Base-by-base conservation (phyloP, 805 yeast genomes). In the Monosporozyma servazzii region DNA sequence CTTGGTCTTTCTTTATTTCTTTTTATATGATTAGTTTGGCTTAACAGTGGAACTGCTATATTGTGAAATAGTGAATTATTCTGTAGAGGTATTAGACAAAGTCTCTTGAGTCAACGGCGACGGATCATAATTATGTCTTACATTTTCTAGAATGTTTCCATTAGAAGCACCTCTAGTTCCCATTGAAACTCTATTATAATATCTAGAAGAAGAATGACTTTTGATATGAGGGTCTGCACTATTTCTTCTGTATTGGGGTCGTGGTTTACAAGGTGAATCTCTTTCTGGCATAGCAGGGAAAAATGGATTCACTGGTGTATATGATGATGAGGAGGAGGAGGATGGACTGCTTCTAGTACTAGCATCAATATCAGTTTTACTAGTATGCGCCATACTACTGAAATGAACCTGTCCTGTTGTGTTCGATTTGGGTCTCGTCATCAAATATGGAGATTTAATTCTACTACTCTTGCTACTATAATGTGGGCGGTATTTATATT, bases 201-300 rank as follows among this genome's bases (percentile, higher is more conserved):
- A 21, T 21, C 5, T 21, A 4, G 21, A 10, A 5, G 10, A 10
- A 9, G 39, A 18, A 7, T 41, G 9, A 4, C 13, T 36, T 3
- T 10, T n/a, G 15, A 29, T 43, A n/a, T 15, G n/a, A 2, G 13
- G 21, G 15, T 54, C 57, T 13, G 51, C 55, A 44, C 57, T 54
- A 39, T 50, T 47, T 45, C 57, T 37, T 41, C 57, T 51, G 29
- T 45, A 31, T 31, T 29, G 17, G 4, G 21, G 10, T 9, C 20
- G 13, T 6, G 31, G 29, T 11, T 20, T 20, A 21, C 44, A 29
- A 13, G 44, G 44, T 4, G 48, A 46, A 6, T 33, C 48, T 15
- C 27, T 41, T 5, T 41, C 44, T 5, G 21, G 27, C 5, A 21
- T 9, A 4, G 29, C 44, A 41, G 48, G 33, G 15, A 33, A 46